A percentile compares a stretch with the other conserved stretches of the same genome.
phyloP scores from a whole-genome alignment of 805 yeast species.

The Saccharomycopsis sp. region DNA sequence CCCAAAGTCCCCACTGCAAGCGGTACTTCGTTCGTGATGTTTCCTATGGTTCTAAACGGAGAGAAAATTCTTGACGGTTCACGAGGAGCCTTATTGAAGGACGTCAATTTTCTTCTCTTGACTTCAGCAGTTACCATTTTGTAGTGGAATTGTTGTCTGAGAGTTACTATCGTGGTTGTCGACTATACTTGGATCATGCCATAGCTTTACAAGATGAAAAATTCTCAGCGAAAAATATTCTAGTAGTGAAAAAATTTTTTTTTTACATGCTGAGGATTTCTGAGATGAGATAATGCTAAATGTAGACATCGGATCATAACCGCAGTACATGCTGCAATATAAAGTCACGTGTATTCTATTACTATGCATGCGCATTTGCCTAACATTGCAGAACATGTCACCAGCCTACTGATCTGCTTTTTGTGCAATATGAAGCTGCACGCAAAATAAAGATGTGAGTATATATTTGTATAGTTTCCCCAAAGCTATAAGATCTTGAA shows the following conservation, averaged over 20 bases:
- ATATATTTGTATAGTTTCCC: too few species aligned
- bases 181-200: background rate
- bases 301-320: background rate
- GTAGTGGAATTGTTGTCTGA: background rate
- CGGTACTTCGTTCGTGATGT: slow-evolving; percentile 81
- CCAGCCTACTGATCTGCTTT: too few species aligned
- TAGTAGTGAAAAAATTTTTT: background rate
- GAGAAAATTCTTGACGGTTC: slow-evolving; percentile 57
- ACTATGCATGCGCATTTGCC: too few species aligned
- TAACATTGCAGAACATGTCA: too few species aligned
- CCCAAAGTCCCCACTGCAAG: slow-evolving; percentile 88
- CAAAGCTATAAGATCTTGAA: too few species aligned
- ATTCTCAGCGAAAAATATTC: background rate
- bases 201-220: background rate
- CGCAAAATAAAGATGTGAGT: too few species aligned
- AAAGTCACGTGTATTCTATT: too few species aligned
- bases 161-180: background rate
- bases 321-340: background rate
- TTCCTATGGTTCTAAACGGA: slow-evolving; percentile 85
- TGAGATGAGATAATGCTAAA: background rate
- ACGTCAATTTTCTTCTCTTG: background rate
- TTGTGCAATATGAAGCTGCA: too few species aligned
- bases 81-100: background rate
- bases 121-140: background rate
- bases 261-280: too few species aligned